Evolutionary conservation across 352 stramenopile genomes (phyloP), one percentile per base, ranked within the genome.

Genomic region (Phytophthora pluvialis): DNA sequence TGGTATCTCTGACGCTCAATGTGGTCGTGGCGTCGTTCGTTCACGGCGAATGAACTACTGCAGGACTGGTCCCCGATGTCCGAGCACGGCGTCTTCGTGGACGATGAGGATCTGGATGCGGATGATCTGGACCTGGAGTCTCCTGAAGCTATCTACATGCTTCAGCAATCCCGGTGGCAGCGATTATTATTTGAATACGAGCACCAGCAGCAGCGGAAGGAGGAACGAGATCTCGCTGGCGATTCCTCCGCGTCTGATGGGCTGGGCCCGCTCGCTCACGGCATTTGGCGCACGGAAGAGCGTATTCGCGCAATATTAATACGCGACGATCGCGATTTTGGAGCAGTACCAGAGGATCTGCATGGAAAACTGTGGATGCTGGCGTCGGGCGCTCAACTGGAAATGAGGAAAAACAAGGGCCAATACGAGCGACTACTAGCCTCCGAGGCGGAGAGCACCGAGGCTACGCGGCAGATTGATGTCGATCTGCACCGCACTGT

Each of bases 351-450:
- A 0, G 73, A 88, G 5, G 72, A 87, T 3, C 58, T 94, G 1
- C 88, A 96, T 38, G 88, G 86, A 9, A 91, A 88, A 33, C 50
- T 96, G 31, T 95, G 88, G 87, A 80, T 96, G 68, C 50, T 96
- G 3, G 67, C 88, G 3, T 95, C 86, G 0, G 88, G 86, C 4
- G 86, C 86, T 0, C 75, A 80, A 51, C 63, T 78, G 6, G 86
- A 94, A 67, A 91, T 91, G 83, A 63, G 72, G 15, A 72, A 77
- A 29, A 73, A 82, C 18, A 77, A 75, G 31, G 85, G 85, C 1
- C 72, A 83, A 18, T 96, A 88, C 40, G 55, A 83, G 38, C 64
- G 63, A 25, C 72, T 90, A 32, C 18, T 90, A 12, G 70, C 75
- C 0, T 77, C 73, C n/a, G 75, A 91, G 45, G 47, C 64, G 7